A percentile compares a stretch with the other conserved stretches of the same genome.
phyloP scores from a whole-genome alignment of 169 alveolate genomes.

The Eimeria praecox region DNA sequence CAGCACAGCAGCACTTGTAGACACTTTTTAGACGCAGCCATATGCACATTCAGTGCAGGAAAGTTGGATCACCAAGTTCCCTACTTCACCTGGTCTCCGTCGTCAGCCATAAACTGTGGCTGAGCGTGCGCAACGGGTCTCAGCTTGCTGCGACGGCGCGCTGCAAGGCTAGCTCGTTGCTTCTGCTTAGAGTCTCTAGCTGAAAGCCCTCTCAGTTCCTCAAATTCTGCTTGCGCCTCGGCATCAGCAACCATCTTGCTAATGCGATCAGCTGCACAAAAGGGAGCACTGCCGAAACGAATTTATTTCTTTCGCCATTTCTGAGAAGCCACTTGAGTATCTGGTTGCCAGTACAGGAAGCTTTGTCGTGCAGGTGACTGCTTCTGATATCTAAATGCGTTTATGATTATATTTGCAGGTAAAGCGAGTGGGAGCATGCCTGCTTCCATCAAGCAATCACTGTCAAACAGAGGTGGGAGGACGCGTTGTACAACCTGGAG shows the following conservation, averaged over 20 bases:
- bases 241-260: slow-evolving; percentile 76
- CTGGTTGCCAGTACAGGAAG: not conserved
- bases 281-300: not conserved
- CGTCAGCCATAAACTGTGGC: slow-evolving; percentile 21
- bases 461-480: slow-evolving; percentile 51
- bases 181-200: slow-evolving; percentile 46
- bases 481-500: slow-evolving; percentile 59
- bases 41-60: not conserved
- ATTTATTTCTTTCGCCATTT: not conserved
- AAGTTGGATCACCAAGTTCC: too few species aligned
- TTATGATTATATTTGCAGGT: not conserved
- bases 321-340: not conserved
- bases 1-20: too few species aligned
- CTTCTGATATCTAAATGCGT: not conserved
- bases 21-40: not conserved
- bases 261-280: slow-evolving; percentile 49
- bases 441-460: slow-evolving; percentile 62
- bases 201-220: slow-evolving; percentile 79
- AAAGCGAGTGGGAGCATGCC: not conserved
- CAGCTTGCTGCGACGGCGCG: slow-evolving; percentile 71
- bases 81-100: slow-evolving; percentile 35
- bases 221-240: slow-evolving; percentile 81
- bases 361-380: not conserved
- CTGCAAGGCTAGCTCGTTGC: slow-evolving; percentile 65
- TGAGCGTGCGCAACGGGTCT: slow-evolving; percentile 14